phyloP scores from a whole-genome alignment of 345 rosid genomes.

The Sisymbrium irio region DNA sequence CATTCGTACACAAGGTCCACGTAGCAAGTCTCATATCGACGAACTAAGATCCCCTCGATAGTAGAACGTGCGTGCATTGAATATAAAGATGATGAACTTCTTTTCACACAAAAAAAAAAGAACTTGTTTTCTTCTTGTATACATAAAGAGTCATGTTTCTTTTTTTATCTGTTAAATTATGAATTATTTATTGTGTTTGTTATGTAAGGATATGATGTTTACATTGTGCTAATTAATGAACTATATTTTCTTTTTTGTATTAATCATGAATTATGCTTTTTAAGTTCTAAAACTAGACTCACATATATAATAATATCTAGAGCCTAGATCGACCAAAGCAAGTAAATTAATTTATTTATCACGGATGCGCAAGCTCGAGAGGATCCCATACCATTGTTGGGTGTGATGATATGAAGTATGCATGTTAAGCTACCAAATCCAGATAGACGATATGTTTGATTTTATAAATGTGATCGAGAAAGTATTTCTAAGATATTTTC shows the following conservation, averaged over 20 bases:
- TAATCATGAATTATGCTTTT: background rate
- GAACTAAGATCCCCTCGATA: slow-evolving; percentile 42
- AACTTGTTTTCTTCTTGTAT: slow-evolving; percentile 1
- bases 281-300: too few species aligned
- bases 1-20: slow-evolving; percentile 67
- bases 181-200: background rate
- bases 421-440: too few species aligned
- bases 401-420: too few species aligned
- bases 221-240: background rate
- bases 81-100: background rate
- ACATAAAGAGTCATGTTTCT: background rate
- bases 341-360: too few species aligned
- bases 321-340: too few species aligned
- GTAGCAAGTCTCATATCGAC: slow-evolving; percentile 77
- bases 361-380: too few species aligned
- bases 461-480: background rate
- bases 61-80: background rate
- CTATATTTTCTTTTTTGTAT: background rate
- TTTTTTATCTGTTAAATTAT: background rate
- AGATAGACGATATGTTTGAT: too few species aligned
- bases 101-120: too few species aligned
- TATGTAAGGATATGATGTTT: background rate
- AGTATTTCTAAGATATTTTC: background rate
- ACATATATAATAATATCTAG: too few species aligned
- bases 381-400: too few species aligned